A percentile compares a stretch with the other conserved stretches of the same genome.
Conservation (phyloP, 108 stramenopile genomes). For the Cyclotella sp. region DNA sequence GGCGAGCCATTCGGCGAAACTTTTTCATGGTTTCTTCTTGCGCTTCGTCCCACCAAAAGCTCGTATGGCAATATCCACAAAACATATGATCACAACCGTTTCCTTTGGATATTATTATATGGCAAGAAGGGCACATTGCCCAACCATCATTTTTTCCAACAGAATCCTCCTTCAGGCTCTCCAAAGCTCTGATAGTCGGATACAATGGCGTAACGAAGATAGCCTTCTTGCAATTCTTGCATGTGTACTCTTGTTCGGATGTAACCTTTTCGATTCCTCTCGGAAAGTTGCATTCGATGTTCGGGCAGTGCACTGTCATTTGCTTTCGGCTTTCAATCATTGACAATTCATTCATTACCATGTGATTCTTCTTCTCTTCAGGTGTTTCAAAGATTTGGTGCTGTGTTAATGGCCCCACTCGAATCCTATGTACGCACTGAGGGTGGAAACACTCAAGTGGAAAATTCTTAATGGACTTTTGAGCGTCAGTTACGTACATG, state of each 20-base stretch:
- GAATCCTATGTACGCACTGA: neutral
- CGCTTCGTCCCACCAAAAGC: constrained; percentile 25
- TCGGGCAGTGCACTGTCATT: constrained; percentile 20
- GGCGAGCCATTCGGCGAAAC: neutral
- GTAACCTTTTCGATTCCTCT: constrained; percentile 6
- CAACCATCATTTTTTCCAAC: constrained; percentile 25
- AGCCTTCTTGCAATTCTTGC: constrained; percentile 12
- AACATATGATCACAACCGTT: constrained; percentile 44
- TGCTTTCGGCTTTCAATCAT: neutral
- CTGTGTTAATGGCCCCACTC: neutral
- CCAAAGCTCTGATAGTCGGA: constrained; percentile 6
- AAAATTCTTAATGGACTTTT: constrained; percentile 20
- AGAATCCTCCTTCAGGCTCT: constrained; percentile 11
- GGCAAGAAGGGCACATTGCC: constrained; percentile 35
- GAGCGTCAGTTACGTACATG: constrained; percentile 9
- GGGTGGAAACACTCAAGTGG: constrained; percentile 26
- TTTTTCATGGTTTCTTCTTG: neutral
- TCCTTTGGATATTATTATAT: constrained; percentile 26
- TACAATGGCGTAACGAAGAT: constrained; percentile 12
- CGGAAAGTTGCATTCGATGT: constrained; percentile 1
- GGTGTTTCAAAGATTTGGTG: constrained; percentile 8
- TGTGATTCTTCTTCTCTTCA: constrained; percentile 9
- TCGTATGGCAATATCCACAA: constrained; percentile 19
- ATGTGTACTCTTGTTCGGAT: neutral
- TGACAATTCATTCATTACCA: constrained; percentile 8